Percentiles rank a stretch among this genome's conserved stretches.
Evolutionary conservation across 164 flowering plant genomes (phyloP).

Genomic region (Vitis riparia): DNA sequence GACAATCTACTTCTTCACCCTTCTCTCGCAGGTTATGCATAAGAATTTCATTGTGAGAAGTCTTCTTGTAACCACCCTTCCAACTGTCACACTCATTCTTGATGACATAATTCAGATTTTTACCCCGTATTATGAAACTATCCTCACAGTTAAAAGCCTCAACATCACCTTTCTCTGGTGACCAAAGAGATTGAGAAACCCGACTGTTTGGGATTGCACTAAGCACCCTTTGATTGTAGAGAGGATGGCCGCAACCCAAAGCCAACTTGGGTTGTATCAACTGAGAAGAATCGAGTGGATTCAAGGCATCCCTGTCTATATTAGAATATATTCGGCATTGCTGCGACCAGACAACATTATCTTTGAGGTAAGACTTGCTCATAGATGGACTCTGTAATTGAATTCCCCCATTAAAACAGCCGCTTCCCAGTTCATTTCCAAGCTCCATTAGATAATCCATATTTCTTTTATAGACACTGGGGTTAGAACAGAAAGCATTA

Average conservation of each 20-base stretch:
- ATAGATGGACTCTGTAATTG: slow-evolving; percentile 5
- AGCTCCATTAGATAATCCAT: slow-evolving; percentile 15
- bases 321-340: slow-evolving; percentile 13
- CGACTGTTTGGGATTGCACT: slow-evolving; percentile 14
- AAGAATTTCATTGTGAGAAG: slow-evolving; percentile 1
- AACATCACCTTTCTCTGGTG: neutral
- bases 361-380: slow-evolving; percentile 23
- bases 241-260: slow-evolving; percentile 13
- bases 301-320: slow-evolving; percentile 9
- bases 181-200: slow-evolving; percentile 11
- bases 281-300: slow-evolving; percentile 18
- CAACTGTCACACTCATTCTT: slow-evolving; percentile 17
- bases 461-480: slow-evolving; percentile 1
- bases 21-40: slow-evolving; percentile 15
- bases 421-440: slow-evolving; percentile 16
- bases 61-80: slow-evolving; percentile 21
- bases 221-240: slow-evolving; percentile 8
- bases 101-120: slow-evolving; percentile 20
- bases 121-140: slow-evolving; percentile 47
- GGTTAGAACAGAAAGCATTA: slow-evolving; percentile 8
- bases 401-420: slow-evolving; percentile 8
- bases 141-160: slow-evolving; percentile 42
- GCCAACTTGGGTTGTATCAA: slow-evolving; percentile 8
- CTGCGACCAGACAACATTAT: slow-evolving; percentile 14
- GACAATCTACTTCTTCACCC: slow-evolving; percentile 20